phyloP scores from a whole-genome alignment of 1,284 basidiomycete species.

The Ceraceosorus bombacis region DNA sequence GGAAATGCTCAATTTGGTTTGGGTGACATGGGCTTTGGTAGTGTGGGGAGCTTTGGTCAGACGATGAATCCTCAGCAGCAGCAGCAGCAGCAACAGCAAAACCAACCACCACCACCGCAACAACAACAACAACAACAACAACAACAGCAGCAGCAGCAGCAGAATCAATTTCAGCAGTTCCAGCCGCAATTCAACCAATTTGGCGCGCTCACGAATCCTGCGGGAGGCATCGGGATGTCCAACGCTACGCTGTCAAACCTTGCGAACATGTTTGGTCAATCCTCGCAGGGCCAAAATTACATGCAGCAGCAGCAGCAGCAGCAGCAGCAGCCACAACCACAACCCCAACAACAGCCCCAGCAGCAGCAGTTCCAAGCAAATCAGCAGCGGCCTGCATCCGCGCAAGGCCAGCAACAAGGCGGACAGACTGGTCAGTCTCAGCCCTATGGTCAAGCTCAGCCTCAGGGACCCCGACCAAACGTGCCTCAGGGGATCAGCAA shows the following conservation, averaged over 20 bases:
- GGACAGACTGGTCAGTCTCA: constrained; percentile 9
- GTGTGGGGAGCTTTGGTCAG: too few species aligned
- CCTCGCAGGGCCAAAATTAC: background rate
- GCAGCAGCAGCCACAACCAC: constrained; percentile 1
- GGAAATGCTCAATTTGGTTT: too few species aligned
- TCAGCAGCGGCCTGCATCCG: constrained; percentile 8
- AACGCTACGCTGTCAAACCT: background rate
- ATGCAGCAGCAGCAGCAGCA: background rate
- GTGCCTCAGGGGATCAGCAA: too few species aligned
- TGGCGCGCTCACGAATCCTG: background rate
- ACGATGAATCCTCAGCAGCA: constrained; percentile 10
- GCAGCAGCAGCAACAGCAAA: constrained; percentile 7
- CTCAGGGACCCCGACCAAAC: background rate
- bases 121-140: background rate
- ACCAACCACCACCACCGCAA: constrained; percentile 1
- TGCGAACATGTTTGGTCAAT: constrained; percentile 1
- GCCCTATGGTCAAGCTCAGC: background rate
- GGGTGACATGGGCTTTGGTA: too few species aligned
- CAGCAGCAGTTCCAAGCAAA: background rate
- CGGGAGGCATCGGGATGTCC: background rate
- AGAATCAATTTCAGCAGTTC: constrained; percentile 27
- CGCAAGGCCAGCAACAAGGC: background rate
- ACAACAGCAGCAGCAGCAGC: constrained; percentile 25
- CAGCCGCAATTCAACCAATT: constrained; percentile 6
- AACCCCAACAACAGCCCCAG: background rate